Base-by-base conservation (phyloP, 192 early-diverging fungal species). In the Funneliformis mosseae region DNA sequence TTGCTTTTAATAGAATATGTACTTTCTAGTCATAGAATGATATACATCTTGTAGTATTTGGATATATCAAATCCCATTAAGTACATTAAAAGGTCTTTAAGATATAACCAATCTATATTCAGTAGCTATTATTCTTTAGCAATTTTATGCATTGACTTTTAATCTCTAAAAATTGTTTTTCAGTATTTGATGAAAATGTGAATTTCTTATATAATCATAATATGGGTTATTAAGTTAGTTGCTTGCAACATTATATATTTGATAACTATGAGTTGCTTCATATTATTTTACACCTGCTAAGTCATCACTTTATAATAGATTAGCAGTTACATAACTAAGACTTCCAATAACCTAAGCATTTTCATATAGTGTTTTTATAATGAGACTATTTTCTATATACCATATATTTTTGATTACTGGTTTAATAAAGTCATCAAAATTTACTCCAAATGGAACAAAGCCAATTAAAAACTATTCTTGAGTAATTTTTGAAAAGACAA, bases 1-100 rank as follows among this genome's bases (percentile, higher is more conserved):
- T n/a, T 38, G 5, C 0, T 11, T 67, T 27, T 67, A 67, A 28
- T 11, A 67, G 27, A 16, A 12, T 67, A 0, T 3, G 18, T 79
- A 76, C 1, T 76, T 61, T 82, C 82, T 39, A 84, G 74, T 48
- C 81, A 78, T 77, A 10, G 33, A 69, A 74, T 27, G 59, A 27
- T 74, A 10, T 5, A 25, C 1, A 38, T 42, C 48, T 1, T 80
- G 74, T 27, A 18, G 27, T 5, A 38, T 43, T 45, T 27, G 12
- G 33, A 33, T 33, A 67, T 28, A n/a, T n/a, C n/a, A n/a, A n/a
- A n/a, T n/a, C n/a, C n/a, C n/a, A n/a, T 28, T 25, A 10, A 67
- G 28, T 16, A 12, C 6, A 12, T 38, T 33, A 0, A 67, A 67
- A 38, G 10, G 3, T 33, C 3, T 3, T 33, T 33, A 33, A 33